Percentiles rank a stretch among this genome's conserved stretches.
These are phyloP conservation scores for Tetrapisispora namnaoensis DNA, from an alignment of 805 yeast species.

Conservation along the genomic window DNA sequence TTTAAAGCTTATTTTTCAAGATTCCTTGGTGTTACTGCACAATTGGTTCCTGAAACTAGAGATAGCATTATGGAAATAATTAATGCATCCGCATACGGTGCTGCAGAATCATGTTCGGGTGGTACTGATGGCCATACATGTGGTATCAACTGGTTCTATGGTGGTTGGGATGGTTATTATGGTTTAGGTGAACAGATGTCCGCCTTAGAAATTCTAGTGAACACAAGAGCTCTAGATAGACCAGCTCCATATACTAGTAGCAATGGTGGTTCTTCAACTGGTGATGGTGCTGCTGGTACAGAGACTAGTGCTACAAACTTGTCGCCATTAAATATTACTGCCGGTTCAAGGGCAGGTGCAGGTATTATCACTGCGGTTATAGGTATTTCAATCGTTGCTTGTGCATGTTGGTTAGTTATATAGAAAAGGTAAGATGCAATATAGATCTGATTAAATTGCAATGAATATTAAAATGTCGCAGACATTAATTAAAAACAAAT, in stretches of 20 bases:
- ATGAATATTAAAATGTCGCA: neutral
- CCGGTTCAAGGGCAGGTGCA: slow-evolving; percentile 57
- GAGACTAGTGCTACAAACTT: slow-evolving; percentile 30
- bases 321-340: slow-evolving; percentile 34
- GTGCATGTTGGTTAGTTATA: slow-evolving; percentile 38
- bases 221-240: slow-evolving; percentile 28
- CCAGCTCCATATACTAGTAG: slow-evolving; percentile 53
- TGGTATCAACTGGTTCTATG: slow-evolving; percentile 67
- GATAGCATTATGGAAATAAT: slow-evolving; percentile 28
- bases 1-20: slow-evolving; percentile 79
- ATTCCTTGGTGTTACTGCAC: slow-evolving; percentile 63
- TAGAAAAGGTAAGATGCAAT: slow-evolving; percentile 5
- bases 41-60: slow-evolving; percentile 49
- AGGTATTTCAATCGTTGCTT: slow-evolving; percentile 36
- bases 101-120: slow-evolving; percentile 77
- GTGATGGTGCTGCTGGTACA: slow-evolving; percentile 63
- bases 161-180: slow-evolving; percentile 60
- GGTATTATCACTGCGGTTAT: slow-evolving; percentile 52
- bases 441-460: neutral
- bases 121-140: slow-evolving; percentile 85
- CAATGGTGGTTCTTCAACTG: slow-evolving; percentile 62
- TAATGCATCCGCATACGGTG: slow-evolving; percentile 51
- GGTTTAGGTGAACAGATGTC: slow-evolving; percentile 90
- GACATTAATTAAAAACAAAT: too few relatives aligned
- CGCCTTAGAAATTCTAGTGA: slow-evolving; percentile 59